Percentiles rank a stretch among this genome's conserved stretches.
phyloP scores from a whole-genome alignment of 2,329 filamentous ascomycete species.

The Colletotrichum tanaceti region DNA sequence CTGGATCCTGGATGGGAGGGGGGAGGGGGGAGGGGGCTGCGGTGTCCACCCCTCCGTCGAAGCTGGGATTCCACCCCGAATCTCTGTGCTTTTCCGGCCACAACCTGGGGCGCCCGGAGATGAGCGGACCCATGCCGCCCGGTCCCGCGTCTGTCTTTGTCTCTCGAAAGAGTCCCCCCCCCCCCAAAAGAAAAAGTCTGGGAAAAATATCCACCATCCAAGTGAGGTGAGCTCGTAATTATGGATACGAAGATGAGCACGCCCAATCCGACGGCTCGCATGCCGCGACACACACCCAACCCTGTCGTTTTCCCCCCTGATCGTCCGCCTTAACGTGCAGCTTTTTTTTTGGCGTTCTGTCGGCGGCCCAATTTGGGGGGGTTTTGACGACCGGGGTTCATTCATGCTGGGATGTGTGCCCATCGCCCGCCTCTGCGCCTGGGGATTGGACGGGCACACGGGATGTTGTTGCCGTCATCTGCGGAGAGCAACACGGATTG shows the following conservation, averaged over 20 bases:
- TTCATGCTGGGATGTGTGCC: constrained; percentile 19
- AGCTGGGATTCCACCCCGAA: constrained; percentile 11
- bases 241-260: constrained; percentile 34
- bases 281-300: constrained; percentile 35
- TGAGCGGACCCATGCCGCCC: constrained; percentile 35
- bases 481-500: neutral
- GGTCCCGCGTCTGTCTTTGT: constrained; percentile 10
- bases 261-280: constrained; percentile 24
- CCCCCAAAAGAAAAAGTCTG: constrained; percentile 5
- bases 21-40: neutral
- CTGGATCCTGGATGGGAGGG: too few relatives aligned
- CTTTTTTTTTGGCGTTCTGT: constrained; percentile 30
- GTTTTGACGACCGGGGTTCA: constrained; percentile 17
- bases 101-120: constrained; percentile 24
- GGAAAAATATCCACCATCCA: constrained; percentile 13
- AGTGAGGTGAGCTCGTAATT: constrained; percentile 35
- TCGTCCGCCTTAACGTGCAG: constrained; percentile 24
- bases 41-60: too few relatives aligned
- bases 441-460: neutral
- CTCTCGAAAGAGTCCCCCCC: too few relatives aligned
- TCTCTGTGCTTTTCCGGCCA: neutral
- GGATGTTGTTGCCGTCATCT: constrained; percentile 5
- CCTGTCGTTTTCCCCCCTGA: constrained; percentile 34
- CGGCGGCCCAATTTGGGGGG: constrained; percentile 19
- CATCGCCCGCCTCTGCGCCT: neutral